Base-by-base conservation (phyloP, 225 moss, liverwort and hornwort species). In the Sphagnum contortum region DNA sequence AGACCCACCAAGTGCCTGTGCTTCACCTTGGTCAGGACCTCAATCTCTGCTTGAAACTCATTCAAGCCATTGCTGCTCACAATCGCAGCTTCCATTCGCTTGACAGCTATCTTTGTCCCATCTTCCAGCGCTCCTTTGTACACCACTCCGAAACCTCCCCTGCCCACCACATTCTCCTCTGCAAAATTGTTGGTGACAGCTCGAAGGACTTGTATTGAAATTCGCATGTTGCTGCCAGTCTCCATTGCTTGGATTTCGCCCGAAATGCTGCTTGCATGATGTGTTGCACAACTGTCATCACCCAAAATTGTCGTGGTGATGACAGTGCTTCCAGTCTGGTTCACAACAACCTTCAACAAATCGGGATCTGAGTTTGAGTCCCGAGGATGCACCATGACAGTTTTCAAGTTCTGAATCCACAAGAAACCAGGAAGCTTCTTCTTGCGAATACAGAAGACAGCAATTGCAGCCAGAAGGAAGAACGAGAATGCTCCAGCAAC, bases 101-200 rank as follows among this genome's bases (percentile, higher is more conserved):
- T 98, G 45, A 98, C 85, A 49, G 90, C 76, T 48, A 98, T 90
- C 9, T 77, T 68, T 5, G 89, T 83, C 62, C 93, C 90, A 79
- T 98, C 96, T 71, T 98, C 92, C 72, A 98, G 60, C 64, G 85
- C 61, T 12, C 96, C 96, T 68, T 90, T 98, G 75, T 87, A 98
- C 55, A 91, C 91, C 94, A 91, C 72, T 64, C 69, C 2, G 10
- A 29, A 29, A 29, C 29, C 29, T 29, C 29, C 29, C 29, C 29
- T 29, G 29, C 29, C 29, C 29, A 29, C 29, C 29, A 29, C 29
- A 29, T 29, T 29, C 29, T 29, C 29, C 29, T 29, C 29, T 29
- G 29, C 29, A 29, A 29, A 29, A 29, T 29, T 29, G 29, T 29
- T 29, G 29, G 29, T 29, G 29, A 29, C 29, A 29, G 29, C 29